These are phyloP conservation scores for Begonia fuchsioides DNA, from an alignment of 306 rosid species.

Conservation along the genomic window DNA sequence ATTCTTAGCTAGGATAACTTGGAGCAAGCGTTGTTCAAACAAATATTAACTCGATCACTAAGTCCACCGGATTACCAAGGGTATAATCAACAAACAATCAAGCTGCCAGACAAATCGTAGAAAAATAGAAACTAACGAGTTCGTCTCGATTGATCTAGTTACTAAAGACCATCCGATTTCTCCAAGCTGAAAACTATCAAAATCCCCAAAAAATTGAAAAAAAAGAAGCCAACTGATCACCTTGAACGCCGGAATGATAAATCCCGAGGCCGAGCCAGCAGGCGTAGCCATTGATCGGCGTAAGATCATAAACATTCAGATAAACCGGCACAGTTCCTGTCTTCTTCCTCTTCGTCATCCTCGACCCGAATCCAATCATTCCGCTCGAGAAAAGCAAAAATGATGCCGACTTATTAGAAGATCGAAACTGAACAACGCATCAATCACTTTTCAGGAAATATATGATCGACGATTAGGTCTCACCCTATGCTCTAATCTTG, in stretches of 20 bases:
- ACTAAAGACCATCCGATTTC: neutral
- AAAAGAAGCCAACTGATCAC: too few species aligned
- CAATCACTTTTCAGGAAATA: too few species aligned
- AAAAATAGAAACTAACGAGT: neutral
- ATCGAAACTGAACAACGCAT: too few species aligned
- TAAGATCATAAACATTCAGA: constrained; percentile 83
- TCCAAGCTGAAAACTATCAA: constrained; percentile 2
- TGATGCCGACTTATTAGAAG: too few species aligned
- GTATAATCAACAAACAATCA: constrained; percentile 2
- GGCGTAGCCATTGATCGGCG: constrained; percentile 81
- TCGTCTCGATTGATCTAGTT: neutral
- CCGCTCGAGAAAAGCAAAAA: too few species aligned
- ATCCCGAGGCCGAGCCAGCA: constrained; percentile 96
- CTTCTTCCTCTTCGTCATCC: constrained; percentile 73
- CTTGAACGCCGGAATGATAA: constrained; percentile 95
- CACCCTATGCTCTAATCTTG: too few species aligned
- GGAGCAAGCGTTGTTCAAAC: neutral
- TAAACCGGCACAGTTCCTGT: constrained; percentile 65
- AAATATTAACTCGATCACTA: neutral
- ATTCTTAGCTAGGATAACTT: constrained; percentile 1
- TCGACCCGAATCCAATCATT: constrained; percentile 20
- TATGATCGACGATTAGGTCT: too few species aligned
- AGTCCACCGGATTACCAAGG: constrained; percentile 17
- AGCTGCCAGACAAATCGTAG: neutral
- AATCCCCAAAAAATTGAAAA: too few species aligned